Evolutionary conservation across 169 alveolate genomes (phyloP).

Genomic region (Plasmodium coatneyi): DNA sequence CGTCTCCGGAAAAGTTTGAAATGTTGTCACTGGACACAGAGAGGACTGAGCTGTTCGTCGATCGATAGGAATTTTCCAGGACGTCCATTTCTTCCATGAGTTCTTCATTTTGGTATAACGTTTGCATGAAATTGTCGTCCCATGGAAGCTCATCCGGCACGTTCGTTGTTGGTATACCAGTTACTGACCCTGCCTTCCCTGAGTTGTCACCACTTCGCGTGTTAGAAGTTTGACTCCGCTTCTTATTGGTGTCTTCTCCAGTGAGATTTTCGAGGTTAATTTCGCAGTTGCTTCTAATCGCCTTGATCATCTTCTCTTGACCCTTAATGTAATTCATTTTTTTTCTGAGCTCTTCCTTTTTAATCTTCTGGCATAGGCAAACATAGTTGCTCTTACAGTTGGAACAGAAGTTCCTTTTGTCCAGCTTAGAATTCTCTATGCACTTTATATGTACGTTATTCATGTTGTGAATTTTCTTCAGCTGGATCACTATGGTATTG

Average conservation of each 20-base stretch:
- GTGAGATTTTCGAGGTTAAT: neutral
- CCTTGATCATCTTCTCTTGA: neutral
- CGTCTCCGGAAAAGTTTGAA: constrained; percentile 40
- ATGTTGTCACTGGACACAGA: constrained; percentile 48
- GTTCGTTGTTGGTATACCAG: neutral
- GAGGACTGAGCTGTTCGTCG: constrained; percentile 50
- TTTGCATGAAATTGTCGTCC: neutral
- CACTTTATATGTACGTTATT: constrained; percentile 71
- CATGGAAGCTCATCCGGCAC: neutral
- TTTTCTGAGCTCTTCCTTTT: constrained; percentile 33
- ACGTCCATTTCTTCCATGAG: constrained; percentile 5
- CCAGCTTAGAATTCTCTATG: constrained; percentile 36
- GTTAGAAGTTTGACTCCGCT: neutral
- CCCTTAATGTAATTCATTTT: constrained; percentile 31
- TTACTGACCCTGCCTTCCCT: neutral
- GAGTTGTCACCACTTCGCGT: neutral
- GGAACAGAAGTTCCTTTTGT: constrained; percentile 16
- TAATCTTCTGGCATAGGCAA: constrained; percentile 34
- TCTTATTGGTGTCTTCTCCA: neutral
- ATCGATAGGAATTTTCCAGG: constrained; percentile 38
- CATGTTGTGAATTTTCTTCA: constrained; percentile 26
- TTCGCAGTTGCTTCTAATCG: constrained; percentile 1
- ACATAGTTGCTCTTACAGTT: constrained; percentile 47
- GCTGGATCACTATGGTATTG: constrained; percentile 46
- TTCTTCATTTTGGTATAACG: constrained; percentile 2